Evolutionary conservation across 2,329 filamentous ascomycete genomes (phyloP).

Genomic region (Ascosphaera acerosa): DNA sequence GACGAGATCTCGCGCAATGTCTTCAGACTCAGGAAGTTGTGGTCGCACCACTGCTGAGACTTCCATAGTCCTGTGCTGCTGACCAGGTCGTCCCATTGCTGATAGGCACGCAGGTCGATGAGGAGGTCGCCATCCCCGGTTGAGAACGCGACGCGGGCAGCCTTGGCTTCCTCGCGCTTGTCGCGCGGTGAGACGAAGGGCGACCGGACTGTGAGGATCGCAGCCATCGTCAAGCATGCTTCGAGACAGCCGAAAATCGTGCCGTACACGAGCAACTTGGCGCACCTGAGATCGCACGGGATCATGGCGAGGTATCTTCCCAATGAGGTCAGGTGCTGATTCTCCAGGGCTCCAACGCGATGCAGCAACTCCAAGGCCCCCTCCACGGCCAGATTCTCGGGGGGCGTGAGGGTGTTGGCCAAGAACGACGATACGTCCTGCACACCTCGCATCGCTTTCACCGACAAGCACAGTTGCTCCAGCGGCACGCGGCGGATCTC

Average conservation of each 20-base stretch:
- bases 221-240: conserved; percentile 65
- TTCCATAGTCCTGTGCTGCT: conserved; percentile 20
- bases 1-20: conserved; percentile 72
- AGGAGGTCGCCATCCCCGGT: conserved; percentile 64
- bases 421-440: conserved; percentile 60
- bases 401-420: conserved; percentile 66
- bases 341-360: conserved; percentile 72
- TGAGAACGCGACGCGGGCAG: conserved; percentile 49
- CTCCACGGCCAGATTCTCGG: conserved; percentile 61
- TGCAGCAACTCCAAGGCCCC: conserved; percentile 55
- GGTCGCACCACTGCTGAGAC: conserved; percentile 47
- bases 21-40: conserved; percentile 61
- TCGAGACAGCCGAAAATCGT: conserved; percentile 84
- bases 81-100: conserved; percentile 50
- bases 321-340: conserved; percentile 65
- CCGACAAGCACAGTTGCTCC: conserved; percentile 81
- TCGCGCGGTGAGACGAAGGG: conserved; percentile 71
- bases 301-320: conserved; percentile 88
- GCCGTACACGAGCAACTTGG: conserved; percentile 87
- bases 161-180: conserved; percentile 57
- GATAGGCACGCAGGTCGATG: conserved; percentile 63
- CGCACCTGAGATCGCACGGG: conserved; percentile 73
- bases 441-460: conserved; percentile 73
- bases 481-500: conserved; percentile 83
- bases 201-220: conserved; percentile 69